phyloP scores from a whole-genome alignment of 495 filamentous ascomycete species.

The Letharia columbiana region DNA sequence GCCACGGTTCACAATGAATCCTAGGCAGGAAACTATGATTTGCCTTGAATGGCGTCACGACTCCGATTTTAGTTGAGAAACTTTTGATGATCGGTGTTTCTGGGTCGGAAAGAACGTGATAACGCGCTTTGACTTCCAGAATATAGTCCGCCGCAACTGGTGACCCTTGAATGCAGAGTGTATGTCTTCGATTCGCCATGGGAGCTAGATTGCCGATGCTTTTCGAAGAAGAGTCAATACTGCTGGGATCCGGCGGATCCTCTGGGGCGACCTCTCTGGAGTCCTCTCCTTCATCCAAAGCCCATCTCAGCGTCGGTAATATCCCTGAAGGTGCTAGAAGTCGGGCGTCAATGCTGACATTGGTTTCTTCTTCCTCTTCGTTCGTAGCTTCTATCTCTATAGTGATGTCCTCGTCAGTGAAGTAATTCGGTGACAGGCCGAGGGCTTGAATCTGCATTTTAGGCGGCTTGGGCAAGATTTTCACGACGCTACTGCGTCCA shows the following conservation, averaged over 20 bases:
- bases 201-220: conserved; percentile 14
- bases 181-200: conserved; percentile 32
- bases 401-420: conserved; percentile 65
- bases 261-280: not conserved
- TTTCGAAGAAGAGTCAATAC: not conserved
- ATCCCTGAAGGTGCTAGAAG: conserved; percentile 53
- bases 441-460: conserved; percentile 70
- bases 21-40: conserved; percentile 76
- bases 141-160: conserved; percentile 53
- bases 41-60: conserved; percentile 79
- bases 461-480: conserved; percentile 79
- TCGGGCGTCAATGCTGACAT: conserved; percentile 57
- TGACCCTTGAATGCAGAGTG: conserved; percentile 40
- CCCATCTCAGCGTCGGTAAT: conserved; percentile 42
- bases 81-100: conserved; percentile 77
- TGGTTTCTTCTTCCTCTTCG: conserved; percentile 71
- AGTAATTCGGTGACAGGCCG: conserved; percentile 60
- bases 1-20: conserved; percentile 71
- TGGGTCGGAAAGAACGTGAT: conserved; percentile 70
- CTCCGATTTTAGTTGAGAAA: conserved; percentile 52
- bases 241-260: not conserved
- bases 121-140: conserved; percentile 62
- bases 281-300: conserved; percentile 31
- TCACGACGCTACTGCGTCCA: conserved; percentile 38
- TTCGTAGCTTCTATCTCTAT: conserved; percentile 67